Evolutionary conservation across 495 filamentous ascomycete genomes (phyloP).

Genomic region (Penicillium herquei): DNA sequence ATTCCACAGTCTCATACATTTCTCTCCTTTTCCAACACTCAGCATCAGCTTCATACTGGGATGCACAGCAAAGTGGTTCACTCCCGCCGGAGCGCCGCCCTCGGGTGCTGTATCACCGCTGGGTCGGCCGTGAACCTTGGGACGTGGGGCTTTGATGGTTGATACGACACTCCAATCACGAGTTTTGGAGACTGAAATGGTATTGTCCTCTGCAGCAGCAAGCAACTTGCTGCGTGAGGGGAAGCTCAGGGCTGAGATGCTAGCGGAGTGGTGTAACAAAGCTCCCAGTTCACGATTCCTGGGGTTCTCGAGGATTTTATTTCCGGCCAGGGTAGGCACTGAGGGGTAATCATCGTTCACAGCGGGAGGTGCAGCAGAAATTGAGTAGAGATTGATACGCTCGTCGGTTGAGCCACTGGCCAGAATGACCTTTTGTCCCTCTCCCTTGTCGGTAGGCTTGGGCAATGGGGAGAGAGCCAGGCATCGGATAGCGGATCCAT

Average conservation of each 20-base stretch:
- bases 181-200: constrained; percentile 78
- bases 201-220: constrained; percentile 79
- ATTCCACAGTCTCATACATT: constrained; percentile 93
- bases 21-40: constrained; percentile 82
- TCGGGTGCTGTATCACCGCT: constrained; percentile 84
- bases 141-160: constrained; percentile 85
- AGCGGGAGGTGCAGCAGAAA: constrained; percentile 67
- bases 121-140: constrained; percentile 78
- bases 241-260: constrained; percentile 75
- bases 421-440: constrained; percentile 73
- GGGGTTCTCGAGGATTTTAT: constrained; percentile 73
- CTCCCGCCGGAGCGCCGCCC: constrained; percentile 81
- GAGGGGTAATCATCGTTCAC: constrained; percentile 43
- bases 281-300: constrained; percentile 85
- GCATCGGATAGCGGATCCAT: constrained; percentile 85
- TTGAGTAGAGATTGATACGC: constrained; percentile 88
- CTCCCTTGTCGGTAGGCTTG: constrained; percentile 44
- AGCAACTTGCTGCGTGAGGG: constrained; percentile 86
- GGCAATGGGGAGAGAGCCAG: constrained; percentile 82
- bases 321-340: constrained; percentile 62
- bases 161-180: constrained; percentile 88
- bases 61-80: constrained; percentile 94
- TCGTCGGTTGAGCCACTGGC: constrained; percentile 91
- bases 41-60: constrained; percentile 96
- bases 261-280: constrained; percentile 79